Percentiles rank a stretch among this genome's conserved stretches.
Conservation (phyloP, 179 eudicot genomes). For the Vitellaria paradoxa region DNA sequence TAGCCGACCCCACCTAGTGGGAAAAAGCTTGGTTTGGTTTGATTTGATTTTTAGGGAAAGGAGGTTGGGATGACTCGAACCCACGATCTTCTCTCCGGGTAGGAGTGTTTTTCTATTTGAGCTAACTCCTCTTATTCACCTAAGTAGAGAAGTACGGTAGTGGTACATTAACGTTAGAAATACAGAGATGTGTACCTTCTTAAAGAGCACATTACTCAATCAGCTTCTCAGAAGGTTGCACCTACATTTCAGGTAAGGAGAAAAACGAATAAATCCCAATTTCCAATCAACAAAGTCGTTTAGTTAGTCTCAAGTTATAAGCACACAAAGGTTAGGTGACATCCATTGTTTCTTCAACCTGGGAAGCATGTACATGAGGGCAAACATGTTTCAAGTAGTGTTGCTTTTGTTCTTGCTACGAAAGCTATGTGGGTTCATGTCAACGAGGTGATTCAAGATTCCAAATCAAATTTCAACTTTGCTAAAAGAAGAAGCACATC, state of each 20-base stretch:
- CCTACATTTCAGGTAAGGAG: constrained; percentile 37
- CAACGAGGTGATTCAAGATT: not conserved
- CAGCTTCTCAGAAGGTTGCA: constrained; percentile 90
- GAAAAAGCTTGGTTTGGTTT: no score
- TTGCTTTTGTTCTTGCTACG: constrained; percentile 31
- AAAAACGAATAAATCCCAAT: constrained; percentile 11
- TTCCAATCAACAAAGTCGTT: constrained; percentile 6
- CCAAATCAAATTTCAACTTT: not conserved
- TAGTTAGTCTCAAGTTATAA: constrained; percentile 44
- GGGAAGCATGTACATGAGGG: constrained; percentile 94
- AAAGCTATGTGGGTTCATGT: not conserved
- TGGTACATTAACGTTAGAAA: not conserved
- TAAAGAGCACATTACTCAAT: constrained; percentile 91
- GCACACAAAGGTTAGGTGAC: constrained; percentile 98
- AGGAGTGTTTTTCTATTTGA: no score
- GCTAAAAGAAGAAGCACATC: not conserved
- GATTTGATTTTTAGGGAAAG: no score
- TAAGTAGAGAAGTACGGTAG: not conserved
- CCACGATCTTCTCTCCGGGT: no score
- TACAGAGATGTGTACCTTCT: constrained; percentile 53
- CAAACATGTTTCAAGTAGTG: constrained; percentile 87
- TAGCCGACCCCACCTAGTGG: no score
- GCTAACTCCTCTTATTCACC: no score
- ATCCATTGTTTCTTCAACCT: constrained; percentile 90
- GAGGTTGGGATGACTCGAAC: no score